phyloP scores from a whole-genome alignment of 2,329 filamentous ascomycete species.

The Sphaceloma murrayae region DNA sequence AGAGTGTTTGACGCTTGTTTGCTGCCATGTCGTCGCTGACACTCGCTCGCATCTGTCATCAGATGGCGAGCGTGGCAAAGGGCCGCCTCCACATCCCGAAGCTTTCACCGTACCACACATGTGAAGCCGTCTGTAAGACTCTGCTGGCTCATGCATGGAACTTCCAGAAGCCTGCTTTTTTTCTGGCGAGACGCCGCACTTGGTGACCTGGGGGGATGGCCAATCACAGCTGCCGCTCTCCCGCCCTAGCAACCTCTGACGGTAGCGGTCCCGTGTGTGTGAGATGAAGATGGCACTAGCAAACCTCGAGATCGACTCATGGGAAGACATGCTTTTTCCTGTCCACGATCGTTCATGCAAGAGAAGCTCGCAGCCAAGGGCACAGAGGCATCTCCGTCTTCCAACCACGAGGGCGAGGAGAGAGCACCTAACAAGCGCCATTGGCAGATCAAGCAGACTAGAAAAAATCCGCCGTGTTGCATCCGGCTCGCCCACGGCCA shows the following conservation, averaged over 20 bases:
- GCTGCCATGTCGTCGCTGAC: too few species aligned
- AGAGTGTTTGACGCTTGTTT: too few species aligned
- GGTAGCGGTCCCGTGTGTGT: too few species aligned
- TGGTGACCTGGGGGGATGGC: neutral
- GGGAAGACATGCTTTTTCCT: constrained; percentile 7
- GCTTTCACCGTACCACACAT: constrained; percentile 13
- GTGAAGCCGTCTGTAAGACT: constrained; percentile 14
- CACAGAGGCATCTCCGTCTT: neutral
- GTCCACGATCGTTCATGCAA: constrained; percentile 12
- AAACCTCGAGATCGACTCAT: constrained; percentile 6
- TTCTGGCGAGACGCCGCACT: constrained; percentile 11
- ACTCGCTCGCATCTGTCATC: too few species aligned
- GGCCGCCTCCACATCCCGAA: constrained; percentile 10
- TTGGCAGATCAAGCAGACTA: too few species aligned
- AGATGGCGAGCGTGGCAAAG: too few species aligned
- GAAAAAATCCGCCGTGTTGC: too few species aligned
- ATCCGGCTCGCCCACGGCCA: too few species aligned
- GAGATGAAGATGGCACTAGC: constrained; percentile 8
- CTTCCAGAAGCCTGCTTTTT: constrained; percentile 16
- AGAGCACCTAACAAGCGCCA: too few species aligned
- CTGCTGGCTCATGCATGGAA: constrained; percentile 15
- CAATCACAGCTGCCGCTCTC: constrained; percentile 4
- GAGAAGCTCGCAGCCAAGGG: constrained; percentile 8
- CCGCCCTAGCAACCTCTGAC: neutral
- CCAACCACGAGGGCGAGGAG: constrained; percentile 2